Base-by-base conservation (phyloP, 768 basidiomycete species). In the Suillus alpinus region DNA sequence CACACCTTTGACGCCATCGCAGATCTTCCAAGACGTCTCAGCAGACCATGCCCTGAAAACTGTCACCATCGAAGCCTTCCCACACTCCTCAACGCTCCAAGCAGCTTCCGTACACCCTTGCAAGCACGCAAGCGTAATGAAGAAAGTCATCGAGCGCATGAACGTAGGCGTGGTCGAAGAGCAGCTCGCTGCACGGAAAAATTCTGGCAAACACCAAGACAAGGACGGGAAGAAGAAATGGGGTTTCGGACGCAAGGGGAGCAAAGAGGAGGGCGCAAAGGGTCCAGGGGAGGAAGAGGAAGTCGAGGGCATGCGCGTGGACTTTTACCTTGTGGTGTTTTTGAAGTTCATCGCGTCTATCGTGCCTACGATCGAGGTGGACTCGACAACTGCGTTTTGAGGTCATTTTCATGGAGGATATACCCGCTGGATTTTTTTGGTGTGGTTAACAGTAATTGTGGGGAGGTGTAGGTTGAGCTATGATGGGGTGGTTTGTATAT, bases 61-160 rank as follows among this genome's bases (percentile, higher is more conserved):
- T 0, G 95, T 99, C 57, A 99, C 97, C 1, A 96, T 98, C 75
- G 97, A 99, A 73, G 85, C 89, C 0, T 99, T 99, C 84, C 94
- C 95, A n/a, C 95, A 98, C 75, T 91, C 91, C 0, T 78, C 85
- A 1, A 86, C 88, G 12, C 82, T 95, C 50, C 89, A 93, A 71
- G 87, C 89, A 1, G 97, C 95, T 0, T 94, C 91, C 0, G 96
- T 99, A 12, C 96, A 99, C 73, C 96, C 96, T 2, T 99, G 96
- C 84, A 98, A 97, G 71, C 96, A 99, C 74, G 92, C 95, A 1
- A 93, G 89, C 73, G 97, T 99, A 60, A 99, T 99, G 97, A 98
- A 97, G 84, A 98, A 98, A 74, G 94, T 98, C 63, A 98, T 98
- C 71, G 96, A 98, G 74, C 85, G 96, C 60, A 98, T 98, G 95